These are phyloP conservation scores for Rhynchospora tenuis DNA, from an alignment of 176 grass and related monocot genomes.

Conservation along the genomic window DNA sequence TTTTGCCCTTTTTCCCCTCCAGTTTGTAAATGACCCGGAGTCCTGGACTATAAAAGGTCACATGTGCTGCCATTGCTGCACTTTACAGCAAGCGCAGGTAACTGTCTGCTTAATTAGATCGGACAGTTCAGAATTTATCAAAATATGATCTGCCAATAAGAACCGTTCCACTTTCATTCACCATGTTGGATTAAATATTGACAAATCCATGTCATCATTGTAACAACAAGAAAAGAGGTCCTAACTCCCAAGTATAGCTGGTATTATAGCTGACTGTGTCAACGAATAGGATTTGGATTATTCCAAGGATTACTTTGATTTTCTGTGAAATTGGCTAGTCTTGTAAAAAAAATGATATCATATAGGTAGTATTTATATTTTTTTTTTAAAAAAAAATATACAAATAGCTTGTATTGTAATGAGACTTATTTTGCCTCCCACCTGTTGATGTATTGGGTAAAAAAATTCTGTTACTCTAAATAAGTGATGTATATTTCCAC, in stretches of 20 bases:
- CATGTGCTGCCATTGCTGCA: background rate
- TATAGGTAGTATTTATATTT: too few relatives aligned
- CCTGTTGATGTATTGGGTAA: background rate
- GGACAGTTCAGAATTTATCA: background rate
- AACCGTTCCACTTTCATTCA: background rate
- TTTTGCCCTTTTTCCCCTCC: background rate
- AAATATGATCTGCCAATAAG: background rate
- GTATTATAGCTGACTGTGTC: background rate
- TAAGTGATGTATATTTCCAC: background rate
- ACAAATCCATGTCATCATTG: background rate
- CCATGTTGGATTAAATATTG: background rate
- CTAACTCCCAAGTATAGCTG: too few relatives aligned
- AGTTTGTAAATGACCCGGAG: background rate
- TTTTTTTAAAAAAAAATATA: too few relatives aligned
- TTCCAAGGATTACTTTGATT: background rate
- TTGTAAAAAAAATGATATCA: too few relatives aligned
- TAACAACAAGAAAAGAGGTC: background rate
- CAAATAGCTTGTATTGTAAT: constrained; percentile 9
- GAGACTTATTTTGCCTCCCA: background rate
- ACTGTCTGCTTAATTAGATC: background rate
- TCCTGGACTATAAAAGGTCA: background rate
- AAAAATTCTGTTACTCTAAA: background rate
- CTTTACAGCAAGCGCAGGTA: background rate
- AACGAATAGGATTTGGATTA: background rate
- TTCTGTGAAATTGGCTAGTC: background rate